Conservation (phyloP, 129 eudicot genomes). For the Ambrosia artemisiifolia region DNA sequence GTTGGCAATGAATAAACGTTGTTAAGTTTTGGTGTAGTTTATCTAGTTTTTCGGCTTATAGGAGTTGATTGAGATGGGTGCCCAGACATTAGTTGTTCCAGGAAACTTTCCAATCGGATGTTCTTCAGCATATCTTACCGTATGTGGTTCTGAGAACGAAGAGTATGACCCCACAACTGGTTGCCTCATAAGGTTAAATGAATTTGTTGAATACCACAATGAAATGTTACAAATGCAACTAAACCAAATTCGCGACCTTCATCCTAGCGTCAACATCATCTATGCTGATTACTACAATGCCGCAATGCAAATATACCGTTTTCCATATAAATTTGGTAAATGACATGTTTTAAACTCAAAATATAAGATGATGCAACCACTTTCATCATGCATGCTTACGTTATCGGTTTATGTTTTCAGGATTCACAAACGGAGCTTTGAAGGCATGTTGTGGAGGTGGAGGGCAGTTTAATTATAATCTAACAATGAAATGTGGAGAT, state of each 20-base stretch:
- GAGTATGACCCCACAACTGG: slow-evolving; percentile 11
- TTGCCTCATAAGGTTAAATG: slow-evolving; percentile 7
- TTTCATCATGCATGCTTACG: too few species aligned
- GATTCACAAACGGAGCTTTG: not conserved
- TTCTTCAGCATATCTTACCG: too few species aligned
- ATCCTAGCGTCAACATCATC: slow-evolving; percentile 5
- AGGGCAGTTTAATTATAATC: slow-evolving; percentile 11
- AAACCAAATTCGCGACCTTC: not conserved
- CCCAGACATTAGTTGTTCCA: slow-evolving; percentile 16
- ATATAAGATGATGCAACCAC: not conserved
- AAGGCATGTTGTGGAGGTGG: slow-evolving; percentile 30
- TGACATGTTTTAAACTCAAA: not conserved
- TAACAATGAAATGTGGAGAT: slow-evolving; percentile 1
- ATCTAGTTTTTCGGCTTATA: not conserved
- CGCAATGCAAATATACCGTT: not conserved
- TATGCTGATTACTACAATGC: slow-evolving; percentile 42
- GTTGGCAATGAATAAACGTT: too few species aligned
- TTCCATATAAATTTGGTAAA: slow-evolving; percentile 2
- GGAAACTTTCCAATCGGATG: slow-evolving; percentile 32
- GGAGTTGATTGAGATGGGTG: slow-evolving; percentile 34
- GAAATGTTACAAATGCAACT: slow-evolving; percentile 13
- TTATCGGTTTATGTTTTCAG: too few species aligned
- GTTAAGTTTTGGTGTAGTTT: too few species aligned
- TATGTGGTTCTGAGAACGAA: not conserved
- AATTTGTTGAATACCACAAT: slow-evolving; percentile 20